phyloP scores from a whole-genome alignment of 1,284 basidiomycete species.

The Phellinidium pouzarii region DNA sequence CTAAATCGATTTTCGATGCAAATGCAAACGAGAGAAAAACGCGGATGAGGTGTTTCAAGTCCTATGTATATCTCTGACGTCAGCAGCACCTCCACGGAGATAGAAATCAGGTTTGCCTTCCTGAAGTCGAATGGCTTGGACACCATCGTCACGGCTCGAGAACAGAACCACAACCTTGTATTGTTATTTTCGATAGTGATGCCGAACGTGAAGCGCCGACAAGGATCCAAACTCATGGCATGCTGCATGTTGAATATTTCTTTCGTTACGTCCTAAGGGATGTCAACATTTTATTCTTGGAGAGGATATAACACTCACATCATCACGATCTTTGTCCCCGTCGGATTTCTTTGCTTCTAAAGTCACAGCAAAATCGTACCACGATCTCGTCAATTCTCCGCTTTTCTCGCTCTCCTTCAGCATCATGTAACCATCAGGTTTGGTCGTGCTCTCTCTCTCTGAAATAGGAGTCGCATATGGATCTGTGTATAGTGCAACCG shows the following conservation, averaged over 20 bases:
- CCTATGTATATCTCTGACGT: neutral
- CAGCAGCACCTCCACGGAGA: neutral
- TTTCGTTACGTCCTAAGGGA: conserved; percentile 15
- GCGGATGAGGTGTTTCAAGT: neutral
- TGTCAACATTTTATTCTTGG: neutral
- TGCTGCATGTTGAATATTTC: conserved; percentile 18
- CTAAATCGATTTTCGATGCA: neutral
- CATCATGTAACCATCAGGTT: neutral
- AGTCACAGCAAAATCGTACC: neutral
- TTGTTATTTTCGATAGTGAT: conserved; percentile 16
- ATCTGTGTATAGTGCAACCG: neutral
- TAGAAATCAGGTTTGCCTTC: neutral
- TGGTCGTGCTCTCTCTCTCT: neutral
- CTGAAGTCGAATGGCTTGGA: conserved; percentile 1
- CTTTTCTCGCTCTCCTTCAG: neutral
- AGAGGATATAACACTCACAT: no score
- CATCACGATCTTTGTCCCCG: neutral
- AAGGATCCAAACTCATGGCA: conserved; percentile 17
- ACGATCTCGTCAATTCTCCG: no score
- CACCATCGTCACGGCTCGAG: neutral
- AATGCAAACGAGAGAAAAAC: neutral
- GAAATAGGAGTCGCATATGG: neutral
- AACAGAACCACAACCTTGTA: neutral
- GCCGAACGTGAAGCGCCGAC: conserved; percentile 18
- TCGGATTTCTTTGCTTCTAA: neutral